A percentile compares a stretch with the other conserved stretches of the same genome.
These are phyloP conservation scores for Chaetomidium leptoderma DNA, from an alignment of 495 filamentous ascomycete genomes.

Conservation along the genomic window DNA sequence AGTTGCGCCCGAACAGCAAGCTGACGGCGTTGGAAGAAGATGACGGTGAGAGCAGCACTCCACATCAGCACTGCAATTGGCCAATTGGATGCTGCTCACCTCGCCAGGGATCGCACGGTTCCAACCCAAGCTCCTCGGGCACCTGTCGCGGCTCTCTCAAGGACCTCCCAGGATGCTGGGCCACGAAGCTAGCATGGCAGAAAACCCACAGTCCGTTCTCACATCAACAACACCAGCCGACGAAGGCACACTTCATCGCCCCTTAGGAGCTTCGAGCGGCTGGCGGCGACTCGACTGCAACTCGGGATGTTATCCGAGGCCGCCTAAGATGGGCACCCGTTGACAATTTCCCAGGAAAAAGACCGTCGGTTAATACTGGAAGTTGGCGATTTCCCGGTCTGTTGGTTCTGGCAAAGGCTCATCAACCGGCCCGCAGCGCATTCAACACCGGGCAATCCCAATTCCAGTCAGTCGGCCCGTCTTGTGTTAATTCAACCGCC, in stretches of 20 bases:
- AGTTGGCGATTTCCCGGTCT: background rate
- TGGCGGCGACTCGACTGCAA: background rate
- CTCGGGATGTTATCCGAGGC: background rate
- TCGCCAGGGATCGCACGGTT: background rate
- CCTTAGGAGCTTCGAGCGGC: background rate
- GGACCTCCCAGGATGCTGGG: background rate
- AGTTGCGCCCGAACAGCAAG: no score
- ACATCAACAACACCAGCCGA: background rate
- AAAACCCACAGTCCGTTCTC: background rate
- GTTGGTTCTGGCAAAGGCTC: constrained; percentile 6
- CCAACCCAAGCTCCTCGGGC: no score
- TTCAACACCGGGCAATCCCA: background rate
- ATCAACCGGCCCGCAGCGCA: background rate
- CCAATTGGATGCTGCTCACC: no score
- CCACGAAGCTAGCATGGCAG: background rate
- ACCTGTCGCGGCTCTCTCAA: background rate
- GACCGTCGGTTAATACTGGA: background rate
- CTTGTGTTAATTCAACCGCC: background rate
- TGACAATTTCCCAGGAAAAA: background rate
- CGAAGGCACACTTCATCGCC: background rate
- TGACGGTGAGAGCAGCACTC: no score
- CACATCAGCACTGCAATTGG: no score
- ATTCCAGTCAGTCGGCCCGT: constrained; percentile 1
- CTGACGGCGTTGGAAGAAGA: no score
- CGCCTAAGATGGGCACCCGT: background rate